Percentiles rank a stretch among this genome's conserved stretches.
Evolutionary conservation across 2,329 filamentous ascomycete species (phyloP).

Genomic region (Cylindrodendrum hubeiense): DNA sequence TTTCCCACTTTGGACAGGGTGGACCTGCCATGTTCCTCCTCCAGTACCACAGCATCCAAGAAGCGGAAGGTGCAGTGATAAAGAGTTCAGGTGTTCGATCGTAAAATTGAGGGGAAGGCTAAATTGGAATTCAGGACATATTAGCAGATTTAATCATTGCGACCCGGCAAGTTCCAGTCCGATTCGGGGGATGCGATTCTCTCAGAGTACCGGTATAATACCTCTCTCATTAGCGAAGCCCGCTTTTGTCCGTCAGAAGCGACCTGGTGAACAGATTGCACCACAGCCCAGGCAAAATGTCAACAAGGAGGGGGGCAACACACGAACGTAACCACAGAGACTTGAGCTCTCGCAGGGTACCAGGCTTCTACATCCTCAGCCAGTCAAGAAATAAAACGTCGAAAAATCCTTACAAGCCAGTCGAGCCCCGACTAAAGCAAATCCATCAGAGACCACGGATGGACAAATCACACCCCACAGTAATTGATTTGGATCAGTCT

Average conservation of each 20-base stretch:
- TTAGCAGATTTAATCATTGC: background rate
- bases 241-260: background rate
- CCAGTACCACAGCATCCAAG: background rate
- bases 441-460: too few species aligned
- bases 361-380: too few species aligned
- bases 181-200: background rate
- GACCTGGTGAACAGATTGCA: background rate
- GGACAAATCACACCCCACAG: too few species aligned
- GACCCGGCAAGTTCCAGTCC: background rate
- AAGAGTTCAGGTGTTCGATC: background rate
- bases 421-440: too few species aligned
- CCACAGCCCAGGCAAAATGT: background rate
- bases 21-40: slow-evolving; percentile 13
- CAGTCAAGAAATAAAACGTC: too few species aligned
- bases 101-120: background rate
- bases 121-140: background rate
- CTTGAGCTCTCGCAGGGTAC: too few species aligned
- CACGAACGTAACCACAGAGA: too few species aligned
- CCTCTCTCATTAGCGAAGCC: background rate
- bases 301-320: background rate
- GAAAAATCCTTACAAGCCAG: too few species aligned
- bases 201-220: background rate
- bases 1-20: slow-evolving; percentile 19
- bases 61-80: background rate
- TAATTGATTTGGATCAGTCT: too few species aligned